phyloP scores from a whole-genome alignment of 495 filamentous ascomycete genomes.

The Aspergillus heteromorphus region DNA sequence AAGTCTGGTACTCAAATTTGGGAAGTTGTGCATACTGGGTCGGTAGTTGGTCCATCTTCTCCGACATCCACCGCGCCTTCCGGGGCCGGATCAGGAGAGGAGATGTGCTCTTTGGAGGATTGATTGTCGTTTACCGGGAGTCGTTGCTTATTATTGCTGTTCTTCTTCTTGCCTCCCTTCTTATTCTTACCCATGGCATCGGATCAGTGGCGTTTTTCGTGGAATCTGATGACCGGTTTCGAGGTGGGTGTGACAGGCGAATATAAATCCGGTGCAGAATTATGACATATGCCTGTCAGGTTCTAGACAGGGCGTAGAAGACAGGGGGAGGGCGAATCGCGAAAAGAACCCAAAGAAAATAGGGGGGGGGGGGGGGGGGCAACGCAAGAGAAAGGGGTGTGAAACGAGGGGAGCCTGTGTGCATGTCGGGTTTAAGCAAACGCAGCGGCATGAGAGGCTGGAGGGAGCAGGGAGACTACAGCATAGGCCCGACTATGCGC shows the following conservation, averaged over 20 bases:
- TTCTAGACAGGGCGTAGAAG: conserved; percentile 19
- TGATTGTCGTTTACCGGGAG: conserved; percentile 24
- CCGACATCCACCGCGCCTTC: conserved; percentile 27
- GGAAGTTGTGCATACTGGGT: conserved; percentile 42
- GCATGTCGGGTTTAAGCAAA: conserved; percentile 16
- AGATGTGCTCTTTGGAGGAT: conserved; percentile 19
- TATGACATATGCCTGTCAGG: conserved; percentile 28
- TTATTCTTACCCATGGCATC: conserved; percentile 33
- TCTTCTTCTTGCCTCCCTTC: conserved; percentile 33
- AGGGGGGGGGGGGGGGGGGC: conserved; percentile 16
- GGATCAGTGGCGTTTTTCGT: conserved; percentile 29
- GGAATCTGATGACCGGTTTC: conserved; percentile 14
- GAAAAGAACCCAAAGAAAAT: conserved; percentile 20
- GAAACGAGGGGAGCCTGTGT: conserved; percentile 23
- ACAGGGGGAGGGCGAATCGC: conserved; percentile 9
- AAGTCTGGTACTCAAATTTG: conserved; percentile 34
- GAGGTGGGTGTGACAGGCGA: conserved; percentile 20
- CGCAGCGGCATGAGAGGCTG: conserved; percentile 28
- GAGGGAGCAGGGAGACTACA: conserved; percentile 14
- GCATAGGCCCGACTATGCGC: conserved; percentile 14
- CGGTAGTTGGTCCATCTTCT: conserved; percentile 28
- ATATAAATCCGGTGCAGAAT: conserved; percentile 27
- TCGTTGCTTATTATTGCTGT: conserved; percentile 26
- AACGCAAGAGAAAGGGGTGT: conserved; percentile 17
- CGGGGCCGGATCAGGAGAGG: conserved; percentile 15